These are phyloP conservation scores for Epichloe amarillans DNA, from an alignment of 2,329 filamentous ascomycete species.

Conservation along the genomic window DNA sequence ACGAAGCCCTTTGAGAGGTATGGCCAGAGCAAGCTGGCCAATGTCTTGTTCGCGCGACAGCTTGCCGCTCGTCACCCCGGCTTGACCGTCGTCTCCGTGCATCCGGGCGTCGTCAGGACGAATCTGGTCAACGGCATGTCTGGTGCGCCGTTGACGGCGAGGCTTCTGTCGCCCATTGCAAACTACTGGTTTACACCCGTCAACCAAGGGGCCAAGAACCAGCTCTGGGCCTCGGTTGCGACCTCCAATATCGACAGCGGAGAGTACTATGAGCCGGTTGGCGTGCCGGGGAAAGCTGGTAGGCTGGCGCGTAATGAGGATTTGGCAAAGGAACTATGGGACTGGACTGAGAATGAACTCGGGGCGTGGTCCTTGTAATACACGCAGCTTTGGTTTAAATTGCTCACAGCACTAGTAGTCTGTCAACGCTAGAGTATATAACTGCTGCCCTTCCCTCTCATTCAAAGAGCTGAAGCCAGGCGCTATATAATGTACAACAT, in stretches of 20 bases:
- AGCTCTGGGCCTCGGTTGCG: constrained; percentile 29
- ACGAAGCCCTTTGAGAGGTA: constrained; percentile 14
- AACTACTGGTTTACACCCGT: constrained; percentile 11
- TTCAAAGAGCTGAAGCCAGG: background rate
- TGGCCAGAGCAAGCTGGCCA: constrained; percentile 19
- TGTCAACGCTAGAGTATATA: no score
- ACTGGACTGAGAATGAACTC: constrained; percentile 23
- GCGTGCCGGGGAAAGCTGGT: constrained; percentile 12
- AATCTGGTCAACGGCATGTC: constrained; percentile 12
- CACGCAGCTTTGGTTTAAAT: background rate
- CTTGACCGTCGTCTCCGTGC: constrained; percentile 14
- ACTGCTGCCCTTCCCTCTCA: no score
- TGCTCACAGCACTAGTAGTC: no score
- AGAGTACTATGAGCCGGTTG: constrained; percentile 22
- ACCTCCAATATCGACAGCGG: constrained; percentile 17
- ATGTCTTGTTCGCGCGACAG: constrained; percentile 16
- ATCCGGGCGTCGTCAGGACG: constrained; percentile 17
- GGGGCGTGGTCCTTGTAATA: constrained; percentile 2
- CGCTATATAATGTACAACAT: background rate
- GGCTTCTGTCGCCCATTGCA: constrained; percentile 7
- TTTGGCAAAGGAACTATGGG: constrained; percentile 19
- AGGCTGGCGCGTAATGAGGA: constrained; percentile 14
- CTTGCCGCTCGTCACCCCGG: constrained; percentile 13
- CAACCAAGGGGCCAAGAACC: constrained; percentile 24
- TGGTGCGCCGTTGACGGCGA: constrained; percentile 3